These are phyloP conservation scores for Aechmea fasciata DNA, from an alignment of 176 grass and related monocot genomes.

Conservation along the genomic window DNA sequence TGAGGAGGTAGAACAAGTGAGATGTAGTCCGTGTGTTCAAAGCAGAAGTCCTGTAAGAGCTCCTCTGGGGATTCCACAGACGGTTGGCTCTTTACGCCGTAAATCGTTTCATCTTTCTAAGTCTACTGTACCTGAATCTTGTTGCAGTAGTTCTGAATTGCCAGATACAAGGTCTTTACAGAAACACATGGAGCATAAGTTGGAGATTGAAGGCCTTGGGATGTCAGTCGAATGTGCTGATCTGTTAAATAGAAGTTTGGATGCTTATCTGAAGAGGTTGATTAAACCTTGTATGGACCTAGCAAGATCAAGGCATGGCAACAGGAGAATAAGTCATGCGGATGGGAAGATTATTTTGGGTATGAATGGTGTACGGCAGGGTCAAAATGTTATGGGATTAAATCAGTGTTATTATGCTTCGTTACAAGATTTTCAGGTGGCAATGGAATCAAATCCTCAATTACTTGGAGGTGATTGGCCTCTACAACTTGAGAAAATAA, in stretches of 20 bases:
- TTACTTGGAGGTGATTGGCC: slow-evolving; percentile 56
- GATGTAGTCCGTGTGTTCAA: slow-evolving; percentile 48
- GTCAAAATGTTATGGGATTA: slow-evolving; percentile 5
- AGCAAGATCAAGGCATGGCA: slow-evolving; percentile 30
- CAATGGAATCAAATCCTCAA: slow-evolving; percentile 40
- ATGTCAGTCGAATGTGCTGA: slow-evolving; percentile 30
- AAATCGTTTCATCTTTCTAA: slow-evolving; percentile 11
- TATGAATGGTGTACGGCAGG: slow-evolving; percentile 17
- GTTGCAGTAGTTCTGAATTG: slow-evolving; percentile 35
- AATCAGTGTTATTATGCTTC: slow-evolving; percentile 22
- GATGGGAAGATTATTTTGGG: slow-evolving; percentile 20
- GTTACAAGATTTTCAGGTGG: slow-evolving; percentile 39
- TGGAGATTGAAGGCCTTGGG: slow-evolving; percentile 34
- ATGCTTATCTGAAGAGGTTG: slow-evolving; percentile 54
- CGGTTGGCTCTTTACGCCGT: not conserved
- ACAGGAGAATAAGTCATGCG: slow-evolving; percentile 22
- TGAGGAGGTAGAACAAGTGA: slow-evolving; percentile 79
- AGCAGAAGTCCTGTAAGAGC: slow-evolving; percentile 45
- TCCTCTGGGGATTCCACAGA: slow-evolving; percentile 41
- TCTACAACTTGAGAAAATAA: slow-evolving; percentile 46
- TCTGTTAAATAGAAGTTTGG: slow-evolving; percentile 49
- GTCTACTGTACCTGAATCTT: slow-evolving; percentile 12
- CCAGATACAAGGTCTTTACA: slow-evolving; percentile 34
- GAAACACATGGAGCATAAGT: slow-evolving; percentile 26
- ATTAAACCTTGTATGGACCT: slow-evolving; percentile 57